Conservation (phyloP, 2,329 filamentous ascomycete species). For the Chalara sp. region DNA sequence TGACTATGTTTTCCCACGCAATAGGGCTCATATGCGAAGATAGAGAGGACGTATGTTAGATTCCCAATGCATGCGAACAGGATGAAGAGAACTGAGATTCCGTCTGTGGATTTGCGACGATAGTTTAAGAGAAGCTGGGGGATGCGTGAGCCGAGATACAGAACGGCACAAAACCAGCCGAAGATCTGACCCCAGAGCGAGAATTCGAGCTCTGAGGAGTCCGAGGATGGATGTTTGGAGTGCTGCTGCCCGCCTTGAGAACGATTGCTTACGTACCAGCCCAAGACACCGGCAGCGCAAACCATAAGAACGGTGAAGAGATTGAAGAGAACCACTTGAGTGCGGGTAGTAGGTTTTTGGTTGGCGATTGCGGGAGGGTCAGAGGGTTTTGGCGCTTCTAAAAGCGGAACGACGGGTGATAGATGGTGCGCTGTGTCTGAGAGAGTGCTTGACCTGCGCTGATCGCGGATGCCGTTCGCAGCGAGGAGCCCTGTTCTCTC, state of each 20-base stretch:
- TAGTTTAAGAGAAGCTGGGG: conserved; percentile 92
- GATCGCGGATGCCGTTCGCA: conserved; percentile 36
- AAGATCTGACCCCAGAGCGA: conserved; percentile 81
- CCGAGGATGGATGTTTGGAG: conserved; percentile 23
- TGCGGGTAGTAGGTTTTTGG: conserved; percentile 38
- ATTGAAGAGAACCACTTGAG: conserved; percentile 66
- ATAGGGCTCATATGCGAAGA: conserved; percentile 79
- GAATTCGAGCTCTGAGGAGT: conserved; percentile 52
- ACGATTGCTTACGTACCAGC: conserved; percentile 69
- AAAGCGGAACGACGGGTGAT: conserved; percentile 77
- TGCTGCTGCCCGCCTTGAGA: conserved; percentile 24
- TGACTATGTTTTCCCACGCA: conserved; percentile 38
- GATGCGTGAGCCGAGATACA: conserved; percentile 84
- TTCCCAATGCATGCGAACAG: conserved; percentile 95
- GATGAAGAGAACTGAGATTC: conserved; percentile 91
- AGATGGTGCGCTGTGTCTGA: conserved; percentile 59
- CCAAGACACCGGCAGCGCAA: conserved; percentile 72
- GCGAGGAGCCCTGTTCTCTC: conserved; percentile 48
- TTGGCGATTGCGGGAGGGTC: conserved; percentile 33
- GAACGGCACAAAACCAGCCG: conserved; percentile 81
- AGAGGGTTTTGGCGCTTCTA: conserved; percentile 40
- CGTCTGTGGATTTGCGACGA: conserved; percentile 85
- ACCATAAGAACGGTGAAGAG: conserved; percentile 71
- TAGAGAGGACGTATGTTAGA: conserved; percentile 84
- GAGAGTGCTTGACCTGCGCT: conserved; percentile 46